phyloP scores from a whole-genome alignment of 1,284 basidiomycete species.

The Marasmius fiardii region DNA sequence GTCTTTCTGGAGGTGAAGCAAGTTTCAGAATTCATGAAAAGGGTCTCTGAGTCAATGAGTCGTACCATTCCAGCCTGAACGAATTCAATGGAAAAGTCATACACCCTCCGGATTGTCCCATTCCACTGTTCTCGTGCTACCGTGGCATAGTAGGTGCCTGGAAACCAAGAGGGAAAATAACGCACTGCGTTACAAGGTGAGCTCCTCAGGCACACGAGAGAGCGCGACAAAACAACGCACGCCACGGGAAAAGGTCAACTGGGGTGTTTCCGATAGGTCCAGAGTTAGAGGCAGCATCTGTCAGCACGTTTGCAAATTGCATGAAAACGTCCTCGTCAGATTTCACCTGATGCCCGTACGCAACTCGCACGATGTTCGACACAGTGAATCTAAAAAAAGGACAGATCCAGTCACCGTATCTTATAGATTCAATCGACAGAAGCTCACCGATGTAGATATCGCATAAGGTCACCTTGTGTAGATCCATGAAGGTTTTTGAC shows the following conservation, averaged over 20 bases:
- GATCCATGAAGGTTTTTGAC: constrained; percentile 13
- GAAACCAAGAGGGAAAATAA: no score
- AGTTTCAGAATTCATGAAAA: no score
- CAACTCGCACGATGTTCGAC: no score
- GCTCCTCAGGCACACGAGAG: constrained; percentile 10
- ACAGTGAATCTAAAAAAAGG: constrained; percentile 14
- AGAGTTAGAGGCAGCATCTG: no score
- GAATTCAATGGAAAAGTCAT: constrained; percentile 10
- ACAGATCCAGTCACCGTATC: no score
- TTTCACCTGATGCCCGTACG: no score
- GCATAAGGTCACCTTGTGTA: constrained; percentile 7
- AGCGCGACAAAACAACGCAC: constrained; percentile 8
- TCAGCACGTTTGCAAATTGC: no score
- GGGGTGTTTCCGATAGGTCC: no score
- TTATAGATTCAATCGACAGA: no score
- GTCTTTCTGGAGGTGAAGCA: not conserved
- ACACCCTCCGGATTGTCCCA: constrained; percentile 8
- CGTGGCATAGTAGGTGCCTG: constrained; percentile 21
- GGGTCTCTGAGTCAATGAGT: no score
- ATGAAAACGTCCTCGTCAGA: no score
- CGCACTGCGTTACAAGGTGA: no score
- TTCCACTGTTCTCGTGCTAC: constrained; percentile 10
- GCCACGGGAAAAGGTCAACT: constrained; percentile 20
- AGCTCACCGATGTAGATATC: constrained; percentile 14
- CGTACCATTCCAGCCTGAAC: constrained; percentile 18